Evolutionary conservation across 345 rosid genomes (phyloP).

Genomic region (Eucalyptus brandiana): DNA sequence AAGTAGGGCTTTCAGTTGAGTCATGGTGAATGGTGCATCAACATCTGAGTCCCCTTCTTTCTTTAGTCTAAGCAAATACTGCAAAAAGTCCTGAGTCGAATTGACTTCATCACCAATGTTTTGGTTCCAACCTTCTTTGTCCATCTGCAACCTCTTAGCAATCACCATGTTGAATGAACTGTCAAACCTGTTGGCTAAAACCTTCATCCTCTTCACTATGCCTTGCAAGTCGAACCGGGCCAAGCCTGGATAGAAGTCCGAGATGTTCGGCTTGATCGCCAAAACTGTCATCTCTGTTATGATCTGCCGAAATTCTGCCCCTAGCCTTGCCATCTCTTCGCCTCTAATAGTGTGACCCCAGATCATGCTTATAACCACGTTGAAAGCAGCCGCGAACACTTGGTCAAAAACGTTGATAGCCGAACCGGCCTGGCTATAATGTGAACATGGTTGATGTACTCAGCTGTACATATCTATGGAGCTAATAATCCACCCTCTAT

Average conservation of each 20-base stretch:
- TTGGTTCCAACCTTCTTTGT: neutral
- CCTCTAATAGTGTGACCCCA: constrained; percentile 14
- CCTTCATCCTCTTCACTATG: constrained; percentile 9
- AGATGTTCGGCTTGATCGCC: constrained; percentile 21
- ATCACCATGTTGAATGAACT: constrained; percentile 20
- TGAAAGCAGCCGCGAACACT: constrained; percentile 10
- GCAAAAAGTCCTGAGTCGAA: constrained; percentile 27
- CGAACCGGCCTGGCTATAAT: too few species aligned
- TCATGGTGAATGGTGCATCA: constrained; percentile 22
- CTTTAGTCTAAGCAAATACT: constrained; percentile 17
- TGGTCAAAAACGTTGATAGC: too few species aligned
- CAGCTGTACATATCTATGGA: too few species aligned
- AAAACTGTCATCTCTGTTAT: neutral
- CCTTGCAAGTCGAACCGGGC: constrained; percentile 51
- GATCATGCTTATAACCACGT: constrained; percentile 22
- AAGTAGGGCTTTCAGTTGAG: constrained; percentile 37
- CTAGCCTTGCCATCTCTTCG: neutral
- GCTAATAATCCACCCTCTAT: too few species aligned
- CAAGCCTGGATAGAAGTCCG: constrained; percentile 42
- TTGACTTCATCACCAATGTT: neutral
- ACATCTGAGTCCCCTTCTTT: constrained; percentile 13
- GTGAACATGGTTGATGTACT: too few species aligned
- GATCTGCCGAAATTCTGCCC: neutral
- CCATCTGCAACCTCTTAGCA: constrained; percentile 5
- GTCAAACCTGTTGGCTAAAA: constrained; percentile 12